A percentile compares a stretch with the other conserved stretches of the same genome.
Evolutionary conservation across 129 eudicot species (phyloP).

Genomic region (Deinandra increscens): DNA sequence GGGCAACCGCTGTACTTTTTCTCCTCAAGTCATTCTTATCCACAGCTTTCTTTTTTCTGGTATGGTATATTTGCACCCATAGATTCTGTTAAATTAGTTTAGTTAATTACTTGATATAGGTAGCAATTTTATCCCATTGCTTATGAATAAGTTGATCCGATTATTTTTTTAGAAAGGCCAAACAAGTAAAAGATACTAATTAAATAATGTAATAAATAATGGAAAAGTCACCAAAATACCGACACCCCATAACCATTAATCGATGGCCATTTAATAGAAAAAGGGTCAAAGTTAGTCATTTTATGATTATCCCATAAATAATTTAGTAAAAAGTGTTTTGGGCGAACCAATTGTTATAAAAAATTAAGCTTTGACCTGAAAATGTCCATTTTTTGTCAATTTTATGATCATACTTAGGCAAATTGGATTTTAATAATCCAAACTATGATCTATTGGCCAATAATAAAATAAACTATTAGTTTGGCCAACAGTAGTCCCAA

Average conservation of each 20-base stretch:
- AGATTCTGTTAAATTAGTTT: neutral
- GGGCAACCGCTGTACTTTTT: slow-evolving; percentile 47
- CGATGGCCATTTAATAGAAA: no score
- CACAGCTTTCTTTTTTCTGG: slow-evolving; percentile 72
- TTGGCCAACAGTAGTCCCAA: no score
- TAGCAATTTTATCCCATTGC: neutral
- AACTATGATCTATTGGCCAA: no score
- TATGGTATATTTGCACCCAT: slow-evolving; percentile 50
- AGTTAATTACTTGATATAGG: neutral
- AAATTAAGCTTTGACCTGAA: neutral
- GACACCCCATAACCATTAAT: no score
- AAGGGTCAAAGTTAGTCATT: no score
- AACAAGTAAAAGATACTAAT: neutral
- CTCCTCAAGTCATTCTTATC: slow-evolving; percentile 73
- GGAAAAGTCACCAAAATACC: no score
- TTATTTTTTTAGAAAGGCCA: neutral
- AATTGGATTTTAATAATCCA: no score
- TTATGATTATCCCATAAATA: no score
- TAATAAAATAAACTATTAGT: no score
- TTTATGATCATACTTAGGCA: no score
- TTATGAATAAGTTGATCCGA: neutral
- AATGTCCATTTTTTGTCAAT: neutral
- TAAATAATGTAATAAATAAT: neutral
- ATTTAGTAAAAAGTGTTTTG: neutral
- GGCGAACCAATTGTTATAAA: neutral